Base-by-base conservation (phyloP, 371 early-diverging fungal genomes). In the Actinomucor elegans region DNA sequence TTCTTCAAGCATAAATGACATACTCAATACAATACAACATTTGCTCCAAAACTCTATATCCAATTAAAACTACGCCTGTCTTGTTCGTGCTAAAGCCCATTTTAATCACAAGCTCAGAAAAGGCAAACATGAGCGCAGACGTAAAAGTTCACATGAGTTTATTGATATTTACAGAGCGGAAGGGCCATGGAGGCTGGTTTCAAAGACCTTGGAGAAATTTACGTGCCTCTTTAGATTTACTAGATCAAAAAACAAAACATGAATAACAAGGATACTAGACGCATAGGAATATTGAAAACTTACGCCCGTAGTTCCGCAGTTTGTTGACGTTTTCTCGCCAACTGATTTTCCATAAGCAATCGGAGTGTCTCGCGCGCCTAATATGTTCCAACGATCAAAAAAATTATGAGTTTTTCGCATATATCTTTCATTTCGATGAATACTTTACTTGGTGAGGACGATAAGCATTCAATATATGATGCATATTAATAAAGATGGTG, bases 381-480 rank as follows among this genome's bases (percentile, higher is more conserved):
- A 2, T 27, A 18, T 27, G 6, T 27, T 12, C 26, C 1, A 43
- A 24, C 20, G 20, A 18, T 8, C 20, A 37, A 17, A 4, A 7
- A 3, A 1, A 5, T 37, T 17, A 9, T 8, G 6, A 18, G 10
- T 15, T n/a, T n/a, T n/a, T n/a, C n/a, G n/a, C n/a, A n/a, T n/a
- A n/a, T 10, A 49, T 28, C 20, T 17, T 4, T n/a, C 20, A 15
- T 0, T 5, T 21, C 9, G 14, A 11, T n/a, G n/a, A n/a, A n/a
- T n/a, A n/a, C n/a, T 29, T 57, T 62, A 80, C 84, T 61, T 88
- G 89, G 54, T 86, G 87, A 31, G 84, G 84, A 10, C 89, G 78
- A 52, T 87, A 87, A 31, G 85, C 87, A 55, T 87, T 86, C 20
- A 89, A 61, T 27, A 87, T 79, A 58, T 87, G 87, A 67, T 87